Conservation (phyloP, 306 rosid genomes). For the Rosa lucieae region DNA sequence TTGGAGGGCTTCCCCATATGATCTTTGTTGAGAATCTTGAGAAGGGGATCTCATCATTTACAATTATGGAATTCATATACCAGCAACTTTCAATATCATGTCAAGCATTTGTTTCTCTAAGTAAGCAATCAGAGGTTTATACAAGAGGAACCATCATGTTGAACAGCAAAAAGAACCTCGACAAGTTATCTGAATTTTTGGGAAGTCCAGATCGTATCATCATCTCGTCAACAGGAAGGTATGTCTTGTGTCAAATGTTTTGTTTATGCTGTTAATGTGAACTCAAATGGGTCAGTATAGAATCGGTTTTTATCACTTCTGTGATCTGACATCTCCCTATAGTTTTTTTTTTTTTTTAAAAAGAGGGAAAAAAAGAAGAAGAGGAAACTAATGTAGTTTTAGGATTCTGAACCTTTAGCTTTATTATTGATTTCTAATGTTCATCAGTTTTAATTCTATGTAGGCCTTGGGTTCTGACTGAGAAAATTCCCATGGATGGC, state of each 20-base stretch:
- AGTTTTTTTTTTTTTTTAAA: too few species aligned
- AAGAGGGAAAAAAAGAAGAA: background rate
- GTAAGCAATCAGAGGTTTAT: background rate
- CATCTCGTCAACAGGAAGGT: background rate
- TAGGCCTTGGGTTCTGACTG: slow-evolving; percentile 3
- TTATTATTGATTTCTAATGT: background rate
- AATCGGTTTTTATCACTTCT: background rate
- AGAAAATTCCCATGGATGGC: background rate
- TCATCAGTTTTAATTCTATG: background rate
- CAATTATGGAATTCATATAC: background rate
- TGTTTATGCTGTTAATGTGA: background rate
- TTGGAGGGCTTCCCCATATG: slow-evolving; percentile 1
- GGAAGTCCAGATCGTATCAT: background rate
- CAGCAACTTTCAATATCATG: background rate
- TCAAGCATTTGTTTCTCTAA: background rate
- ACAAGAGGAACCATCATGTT: background rate
- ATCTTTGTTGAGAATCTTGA: background rate
- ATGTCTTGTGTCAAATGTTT: background rate
- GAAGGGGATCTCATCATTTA: slow-evolving; percentile 1
- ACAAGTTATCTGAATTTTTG: background rate
- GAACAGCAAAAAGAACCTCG: background rate
- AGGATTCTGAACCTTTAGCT: background rate
- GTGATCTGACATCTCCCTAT: background rate
- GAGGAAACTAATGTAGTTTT: background rate
- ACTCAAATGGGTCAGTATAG: background rate